Percentiles rank a stretch among this genome's conserved stretches.
Conservation (phyloP, 1,139 yeast species). For the Candida sanyaensis region DNA sequence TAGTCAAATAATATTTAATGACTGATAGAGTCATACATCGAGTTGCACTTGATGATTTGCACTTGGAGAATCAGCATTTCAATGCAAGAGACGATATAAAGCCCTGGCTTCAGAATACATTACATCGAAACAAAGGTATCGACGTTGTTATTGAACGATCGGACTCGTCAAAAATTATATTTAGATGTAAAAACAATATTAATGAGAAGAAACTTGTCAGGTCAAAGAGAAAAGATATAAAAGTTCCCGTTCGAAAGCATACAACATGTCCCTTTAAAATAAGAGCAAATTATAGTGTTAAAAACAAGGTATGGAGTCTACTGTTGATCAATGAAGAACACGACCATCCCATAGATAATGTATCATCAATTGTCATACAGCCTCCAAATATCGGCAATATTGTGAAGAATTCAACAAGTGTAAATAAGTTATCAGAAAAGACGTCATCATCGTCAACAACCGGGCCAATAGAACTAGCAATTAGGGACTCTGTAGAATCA, state of each 20-base stretch:
- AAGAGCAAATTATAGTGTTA: constrained; percentile 63
- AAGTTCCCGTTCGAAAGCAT: constrained; percentile 20
- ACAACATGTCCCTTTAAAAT: constrained; percentile 66
- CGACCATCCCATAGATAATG: constrained; percentile 28
- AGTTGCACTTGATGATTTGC: constrained; percentile 16
- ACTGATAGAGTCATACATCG: constrained; percentile 8
- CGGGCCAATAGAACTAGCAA: neutral
- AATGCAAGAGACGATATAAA: constrained; percentile 46
- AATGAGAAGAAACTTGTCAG: constrained; percentile 19
- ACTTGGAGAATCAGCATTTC: constrained; percentile 19
- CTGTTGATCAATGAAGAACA: constrained; percentile 61
- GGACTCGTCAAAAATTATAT: constrained; percentile 66
- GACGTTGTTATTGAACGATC: constrained; percentile 69
- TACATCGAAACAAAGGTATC: constrained; percentile 52
- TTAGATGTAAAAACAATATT: constrained; percentile 57
- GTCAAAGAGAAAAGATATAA: constrained; percentile 15
- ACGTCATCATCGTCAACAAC: neutral
- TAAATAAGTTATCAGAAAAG: too few relatives aligned
- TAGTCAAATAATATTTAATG: constrained; percentile 3
- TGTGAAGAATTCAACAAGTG: neutral
- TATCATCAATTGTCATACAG: neutral
- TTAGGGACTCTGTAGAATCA: neutral
- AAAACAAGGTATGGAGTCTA: constrained; percentile 59
- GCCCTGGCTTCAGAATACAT: constrained; percentile 62
- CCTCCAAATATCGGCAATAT: neutral